A percentile compares a stretch with the other conserved stretches of the same genome.
Conservation (phyloP, 768 basidiomycete genomes). For the Rhizopogon vesiculosus region DNA sequence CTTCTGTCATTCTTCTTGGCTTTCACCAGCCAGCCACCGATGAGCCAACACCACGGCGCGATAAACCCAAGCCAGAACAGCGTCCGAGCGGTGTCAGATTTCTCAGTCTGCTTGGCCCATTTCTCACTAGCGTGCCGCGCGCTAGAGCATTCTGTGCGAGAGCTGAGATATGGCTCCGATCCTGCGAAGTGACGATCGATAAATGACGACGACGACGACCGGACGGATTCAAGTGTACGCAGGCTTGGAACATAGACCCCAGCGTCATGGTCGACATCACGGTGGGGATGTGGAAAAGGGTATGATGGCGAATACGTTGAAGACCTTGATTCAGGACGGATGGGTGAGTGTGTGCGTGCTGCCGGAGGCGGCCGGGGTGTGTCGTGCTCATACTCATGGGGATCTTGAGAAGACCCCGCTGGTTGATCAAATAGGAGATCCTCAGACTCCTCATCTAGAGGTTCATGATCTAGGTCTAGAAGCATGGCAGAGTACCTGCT, state of each 20-base stretch:
- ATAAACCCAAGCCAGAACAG: slow-evolving; percentile 77
- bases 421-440: slow-evolving; percentile 11
- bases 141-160: slow-evolving; percentile 28
- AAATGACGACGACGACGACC: slow-evolving; percentile 45
- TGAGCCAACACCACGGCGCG: slow-evolving; percentile 70
- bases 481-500: slow-evolving; percentile 25
- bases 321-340: slow-evolving; percentile 12
- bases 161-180: slow-evolving; percentile 32
- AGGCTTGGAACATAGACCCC: slow-evolving; percentile 21
- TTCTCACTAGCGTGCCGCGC: slow-evolving; percentile 12
- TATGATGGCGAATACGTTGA: slow-evolving; percentile 23
- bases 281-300: slow-evolving; percentile 10
- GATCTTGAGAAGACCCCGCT: slow-evolving; percentile 4
- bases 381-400: not conserved
- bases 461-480: slow-evolving; percentile 13
- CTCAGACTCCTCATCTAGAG: slow-evolving; percentile 9
- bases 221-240: slow-evolving; percentile 18
- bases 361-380: slow-evolving; percentile 1
- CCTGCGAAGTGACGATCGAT: slow-evolving; percentile 47
- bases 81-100: slow-evolving; percentile 40
- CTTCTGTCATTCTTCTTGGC: slow-evolving; percentile 28
- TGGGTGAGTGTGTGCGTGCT: slow-evolving; percentile 8
- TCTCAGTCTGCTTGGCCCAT: slow-evolving; percentile 10
- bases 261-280: slow-evolving; percentile 8
- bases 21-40: slow-evolving; percentile 70